Conservation (phyloP, 176 grass and related monocot species). For the Chrysopogon serrulatus region DNA sequence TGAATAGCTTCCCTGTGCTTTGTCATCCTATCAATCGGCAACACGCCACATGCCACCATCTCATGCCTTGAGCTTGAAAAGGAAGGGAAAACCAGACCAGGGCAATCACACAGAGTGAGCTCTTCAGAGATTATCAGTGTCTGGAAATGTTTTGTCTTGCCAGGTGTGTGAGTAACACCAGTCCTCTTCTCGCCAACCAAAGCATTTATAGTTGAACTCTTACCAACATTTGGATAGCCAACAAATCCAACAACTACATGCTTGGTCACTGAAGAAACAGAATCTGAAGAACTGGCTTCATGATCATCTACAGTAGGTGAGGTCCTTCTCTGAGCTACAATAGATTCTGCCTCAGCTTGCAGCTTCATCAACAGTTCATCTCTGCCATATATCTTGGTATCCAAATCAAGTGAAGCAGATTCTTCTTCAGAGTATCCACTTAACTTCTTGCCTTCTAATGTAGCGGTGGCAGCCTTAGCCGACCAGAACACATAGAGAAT, state of each 20-base stretch:
- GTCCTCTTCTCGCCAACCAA: slow-evolving; percentile 81
- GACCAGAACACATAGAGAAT: slow-evolving; percentile 94
- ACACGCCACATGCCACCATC: slow-evolving; percentile 89
- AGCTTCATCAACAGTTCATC: slow-evolving; percentile 72
- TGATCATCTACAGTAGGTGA: slow-evolving; percentile 7
- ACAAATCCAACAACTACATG: slow-evolving; percentile 95
- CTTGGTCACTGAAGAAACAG: slow-evolving; percentile 35
- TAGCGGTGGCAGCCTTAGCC: slow-evolving; percentile 78
- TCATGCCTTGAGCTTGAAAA: slow-evolving; percentile 88
- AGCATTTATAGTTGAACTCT: slow-evolving; percentile 95
- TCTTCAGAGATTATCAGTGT: slow-evolving; percentile 87
- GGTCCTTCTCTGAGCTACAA: slow-evolving; percentile 35
- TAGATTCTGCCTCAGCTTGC: slow-evolving; percentile 79
- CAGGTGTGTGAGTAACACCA: slow-evolving; percentile 87
- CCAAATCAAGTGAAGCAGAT: slow-evolving; percentile 33
- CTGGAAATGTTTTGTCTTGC: slow-evolving; percentile 96
- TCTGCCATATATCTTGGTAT: slow-evolving; percentile 75
- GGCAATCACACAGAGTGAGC: slow-evolving; percentile 72
- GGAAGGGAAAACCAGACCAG: slow-evolving; percentile 83
- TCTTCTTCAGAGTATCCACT: slow-evolving; percentile 37
- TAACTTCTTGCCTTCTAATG: slow-evolving; percentile 66
- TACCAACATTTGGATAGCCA: slow-evolving; percentile 96
- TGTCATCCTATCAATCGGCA: slow-evolving; percentile 82
- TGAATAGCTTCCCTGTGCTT: slow-evolving; percentile 75
- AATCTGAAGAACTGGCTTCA: slow-evolving; percentile 28